phyloP scores from a whole-genome alignment of 495 filamentous ascomycete species.

The Aspergillus sparsus region DNA sequence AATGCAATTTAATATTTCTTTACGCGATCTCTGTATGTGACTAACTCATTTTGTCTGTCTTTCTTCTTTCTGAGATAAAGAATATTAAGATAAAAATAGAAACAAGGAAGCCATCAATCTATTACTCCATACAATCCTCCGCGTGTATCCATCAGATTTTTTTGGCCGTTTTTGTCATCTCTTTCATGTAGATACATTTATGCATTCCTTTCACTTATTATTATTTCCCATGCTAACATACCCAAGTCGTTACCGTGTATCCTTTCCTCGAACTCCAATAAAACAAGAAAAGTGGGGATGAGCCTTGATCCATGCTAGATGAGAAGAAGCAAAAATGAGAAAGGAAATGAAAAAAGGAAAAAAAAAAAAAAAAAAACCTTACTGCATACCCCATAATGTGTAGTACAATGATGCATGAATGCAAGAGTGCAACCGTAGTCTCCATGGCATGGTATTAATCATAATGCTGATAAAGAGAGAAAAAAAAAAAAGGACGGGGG shows the following conservation, averaged over 20 bases:
- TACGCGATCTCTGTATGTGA: no score
- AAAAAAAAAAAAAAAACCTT: conserved; percentile 1
- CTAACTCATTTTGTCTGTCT: no score
- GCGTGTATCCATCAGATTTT: no score
- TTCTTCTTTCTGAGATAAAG: not conserved
- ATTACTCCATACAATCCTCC: no score
- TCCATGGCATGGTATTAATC: conserved; percentile 6
- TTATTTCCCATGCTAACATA: no score
- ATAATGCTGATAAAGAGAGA: conserved; percentile 7
- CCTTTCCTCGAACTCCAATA: no score
- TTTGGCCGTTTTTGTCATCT: no score
- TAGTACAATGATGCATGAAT: conserved; percentile 5
- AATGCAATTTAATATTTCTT: no score
- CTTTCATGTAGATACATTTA: not conserved
- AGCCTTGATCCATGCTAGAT: no score
- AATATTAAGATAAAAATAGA: conserved; percentile 1
- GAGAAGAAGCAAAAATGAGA: not conserved
- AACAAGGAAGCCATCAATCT: not conserved
- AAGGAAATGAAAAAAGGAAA: not conserved
- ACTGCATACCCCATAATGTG: not conserved
- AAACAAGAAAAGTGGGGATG: no score
- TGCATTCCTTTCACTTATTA: not conserved
- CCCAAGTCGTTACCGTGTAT: no score
- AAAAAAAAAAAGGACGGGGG: not conserved
- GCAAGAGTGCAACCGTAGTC: not conserved